Percentiles rank a stretch among this genome's conserved stretches.
Evolutionary conservation across 1,284 basidiomycete genomes (phyloP).

Genomic region (Boletellus deceptivus): DNA sequence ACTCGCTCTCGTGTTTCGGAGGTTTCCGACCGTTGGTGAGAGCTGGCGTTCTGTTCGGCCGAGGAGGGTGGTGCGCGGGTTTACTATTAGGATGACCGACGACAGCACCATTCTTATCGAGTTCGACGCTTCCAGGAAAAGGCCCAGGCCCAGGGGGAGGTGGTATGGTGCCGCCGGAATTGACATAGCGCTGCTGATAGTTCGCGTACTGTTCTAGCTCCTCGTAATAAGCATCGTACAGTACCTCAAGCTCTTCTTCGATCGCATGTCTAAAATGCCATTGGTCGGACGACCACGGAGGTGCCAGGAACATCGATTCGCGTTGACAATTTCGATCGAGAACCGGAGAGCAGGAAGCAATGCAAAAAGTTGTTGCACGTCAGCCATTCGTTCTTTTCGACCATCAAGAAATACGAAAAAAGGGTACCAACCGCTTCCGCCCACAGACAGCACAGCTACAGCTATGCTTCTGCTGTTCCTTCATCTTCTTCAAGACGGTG

Average conservation of each 20-base stretch:
- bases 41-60: constrained; percentile 30
- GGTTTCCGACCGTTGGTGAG: constrained; percentile 51
- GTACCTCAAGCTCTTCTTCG: constrained; percentile 97
- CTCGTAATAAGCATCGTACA: constrained; percentile 99
- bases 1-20: constrained; percentile 56
- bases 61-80: constrained; percentile 41
- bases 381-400: constrained; percentile 37
- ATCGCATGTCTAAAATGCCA: constrained; percentile 75
- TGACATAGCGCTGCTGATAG: constrained; percentile 92
- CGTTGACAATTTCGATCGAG: constrained; percentile 18
- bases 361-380: constrained; percentile 30
- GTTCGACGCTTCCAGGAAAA: constrained; percentile 95
- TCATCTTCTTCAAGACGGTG: constrained; percentile 96
- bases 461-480: constrained; percentile 96
- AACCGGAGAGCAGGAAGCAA: constrained; percentile 20
- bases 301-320: constrained; percentile 15
- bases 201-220: constrained; percentile 98
- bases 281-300: constrained; percentile 22
- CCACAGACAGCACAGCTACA: constrained; percentile 97
- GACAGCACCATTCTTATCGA: constrained; percentile 88
- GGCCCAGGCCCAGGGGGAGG: constrained; percentile 95
- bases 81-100: constrained; percentile 56
- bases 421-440: constrained; percentile 80
- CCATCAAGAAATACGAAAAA: constrained; percentile 25
- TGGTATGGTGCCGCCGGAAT: constrained; percentile 80